Base-by-base conservation (phyloP, 495 filamentous ascomycete genomes). In the Talaromyces liani region DNA sequence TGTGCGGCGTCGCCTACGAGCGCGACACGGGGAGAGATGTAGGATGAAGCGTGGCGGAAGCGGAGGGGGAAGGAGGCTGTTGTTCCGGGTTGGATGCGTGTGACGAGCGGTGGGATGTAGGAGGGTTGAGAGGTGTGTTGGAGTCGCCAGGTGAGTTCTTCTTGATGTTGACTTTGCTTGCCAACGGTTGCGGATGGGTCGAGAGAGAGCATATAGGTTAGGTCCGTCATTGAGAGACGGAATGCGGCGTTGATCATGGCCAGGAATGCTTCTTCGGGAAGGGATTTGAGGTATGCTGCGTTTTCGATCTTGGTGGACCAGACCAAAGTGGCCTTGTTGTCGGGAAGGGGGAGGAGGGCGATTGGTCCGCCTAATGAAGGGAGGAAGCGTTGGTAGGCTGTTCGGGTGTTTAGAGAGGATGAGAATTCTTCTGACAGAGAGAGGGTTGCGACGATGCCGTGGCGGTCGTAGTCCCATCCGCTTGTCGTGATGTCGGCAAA, bases 231-330 rank as follows among this genome's bases (percentile, higher is more conserved):
- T 41, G 79, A 81, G 18, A 99, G 83, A 1, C 92, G 86, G 79
- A 99, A 97, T 10, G 91, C 95, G 1, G 93, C 92, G 71, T 98
- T 98, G 54, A 98, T 88, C 84, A 93, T 89, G 8, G 91, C 87
- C 5, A 88, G 75, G 70, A 98, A 95, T 67, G 95, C 88, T 9
- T 79, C 76, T 0, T 82, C 63, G 1, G 85, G 77, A 16, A 98
- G 78, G 7, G 82, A 82, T 75, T 97, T 97, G 36, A 99, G 83
- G 53, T 87, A 81, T 10, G 89, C 82, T 6, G 95, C 93, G 65
- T 92, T 83, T 41, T 83, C 73, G 24, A 91, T 87, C 1, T 87
- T 90, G 4, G 94, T 97, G 0, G 91, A 93, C 94, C 94, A 99
- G 34, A 99, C 94, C 0, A 99, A 80, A 0, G 91, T 90, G 4